phyloP scores from a whole-genome alignment of 169 alveolate genomes.

The Cryptosporidium viatorum region DNA sequence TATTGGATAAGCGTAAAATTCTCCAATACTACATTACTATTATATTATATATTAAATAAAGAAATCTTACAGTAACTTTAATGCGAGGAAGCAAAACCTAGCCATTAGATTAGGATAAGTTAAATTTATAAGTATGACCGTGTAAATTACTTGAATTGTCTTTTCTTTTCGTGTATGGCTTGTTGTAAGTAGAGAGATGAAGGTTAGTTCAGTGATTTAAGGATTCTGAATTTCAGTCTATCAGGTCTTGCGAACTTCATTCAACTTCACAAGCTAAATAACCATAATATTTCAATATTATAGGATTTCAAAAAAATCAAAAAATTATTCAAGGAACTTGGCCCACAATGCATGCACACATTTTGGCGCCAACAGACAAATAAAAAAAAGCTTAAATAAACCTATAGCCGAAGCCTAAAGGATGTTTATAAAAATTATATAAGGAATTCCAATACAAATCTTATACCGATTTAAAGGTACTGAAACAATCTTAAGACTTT shows the following conservation, averaged over 20 bases:
- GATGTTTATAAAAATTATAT: background rate
- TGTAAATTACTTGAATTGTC: too few relatives aligned
- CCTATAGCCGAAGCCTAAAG: background rate
- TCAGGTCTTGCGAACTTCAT: too few relatives aligned
- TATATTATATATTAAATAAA: too few relatives aligned
- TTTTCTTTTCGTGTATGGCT: too few relatives aligned
- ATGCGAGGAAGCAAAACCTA: background rate
- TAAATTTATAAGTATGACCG: too few relatives aligned
- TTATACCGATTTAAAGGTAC: constrained; percentile 16
- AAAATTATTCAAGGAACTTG: too few relatives aligned
- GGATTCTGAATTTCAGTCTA: background rate
- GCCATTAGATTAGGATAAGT: background rate
- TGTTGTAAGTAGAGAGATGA: too few relatives aligned
- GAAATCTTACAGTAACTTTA: background rate
- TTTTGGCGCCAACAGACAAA: background rate
- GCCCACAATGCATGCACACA: background rate
- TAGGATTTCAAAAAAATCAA: too few relatives aligned
- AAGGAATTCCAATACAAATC: constrained; percentile 40
- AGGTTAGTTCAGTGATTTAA: too few relatives aligned
- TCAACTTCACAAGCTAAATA: too few relatives aligned
- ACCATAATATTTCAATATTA: too few relatives aligned
- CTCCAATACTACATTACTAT: background rate
- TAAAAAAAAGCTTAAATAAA: background rate
- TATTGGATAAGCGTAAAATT: background rate
- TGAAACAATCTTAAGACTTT: constrained; percentile 10